phyloP scores from a whole-genome alignment of 1,284 basidiomycete species.

The Heliocybe sulcata region DNA sequence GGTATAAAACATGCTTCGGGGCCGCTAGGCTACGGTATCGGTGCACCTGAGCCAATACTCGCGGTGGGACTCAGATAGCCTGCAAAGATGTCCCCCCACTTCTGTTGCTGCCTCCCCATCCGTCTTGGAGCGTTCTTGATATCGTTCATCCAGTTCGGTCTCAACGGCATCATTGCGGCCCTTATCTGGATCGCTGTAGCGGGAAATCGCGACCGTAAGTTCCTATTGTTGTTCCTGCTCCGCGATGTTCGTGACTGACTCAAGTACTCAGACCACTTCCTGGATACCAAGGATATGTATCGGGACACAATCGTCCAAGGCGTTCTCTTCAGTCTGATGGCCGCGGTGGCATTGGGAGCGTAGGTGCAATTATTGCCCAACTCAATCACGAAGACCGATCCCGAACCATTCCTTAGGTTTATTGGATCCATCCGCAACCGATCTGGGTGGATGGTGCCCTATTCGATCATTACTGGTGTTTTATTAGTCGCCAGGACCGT shows the following conservation, averaged over 20 bases:
- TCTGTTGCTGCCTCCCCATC: conserved; percentile 11
- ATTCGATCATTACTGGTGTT: not conserved
- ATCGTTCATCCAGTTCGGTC: conserved; percentile 9
- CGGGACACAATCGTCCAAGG: not conserved
- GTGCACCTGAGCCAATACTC: too few species aligned
- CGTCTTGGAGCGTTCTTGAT: conserved; percentile 13
- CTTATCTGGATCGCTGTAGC: conserved; percentile 4
- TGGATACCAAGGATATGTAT: not conserved
- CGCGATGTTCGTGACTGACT: not conserved
- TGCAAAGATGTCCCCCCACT: conserved; percentile 5
- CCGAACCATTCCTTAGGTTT: not conserved
- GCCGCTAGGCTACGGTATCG: too few species aligned
- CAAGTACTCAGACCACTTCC: not conserved
- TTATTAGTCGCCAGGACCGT: not conserved
- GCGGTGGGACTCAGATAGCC: too few species aligned
- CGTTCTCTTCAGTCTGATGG: not conserved
- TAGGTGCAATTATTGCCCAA: not conserved
- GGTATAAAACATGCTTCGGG: too few species aligned
- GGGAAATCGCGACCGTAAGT: not conserved
- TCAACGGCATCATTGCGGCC: conserved; percentile 8
- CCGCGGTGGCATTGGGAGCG: not conserved
- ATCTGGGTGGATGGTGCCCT: not conserved
- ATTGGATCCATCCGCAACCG: not conserved
- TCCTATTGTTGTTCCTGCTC: not conserved
- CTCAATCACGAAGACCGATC: not conserved